Evolutionary conservation across 306 rosid genomes (phyloP), one percentile per base, ranked within the genome.

Genomic region (Medicago arabica): DNA sequence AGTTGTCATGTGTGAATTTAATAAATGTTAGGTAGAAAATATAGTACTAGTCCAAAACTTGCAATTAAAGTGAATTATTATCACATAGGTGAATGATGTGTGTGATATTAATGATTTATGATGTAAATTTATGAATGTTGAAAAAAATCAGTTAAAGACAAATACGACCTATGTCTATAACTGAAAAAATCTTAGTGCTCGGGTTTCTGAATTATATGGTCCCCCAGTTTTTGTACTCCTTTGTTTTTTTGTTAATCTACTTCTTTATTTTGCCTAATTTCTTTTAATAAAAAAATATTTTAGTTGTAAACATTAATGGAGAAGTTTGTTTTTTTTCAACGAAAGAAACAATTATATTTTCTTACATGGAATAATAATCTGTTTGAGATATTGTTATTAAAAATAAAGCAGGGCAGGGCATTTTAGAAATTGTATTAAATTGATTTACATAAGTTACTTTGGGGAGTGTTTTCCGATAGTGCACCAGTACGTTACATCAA

Each of bases 391-490:
- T 54, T 17, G 28, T 25, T 25, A 25, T 25, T 25, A 1, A 25
- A 1, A 25, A 28, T 28, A 28, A 28, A 28, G 4, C 4, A 28
- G 4, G 0, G 31, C 4, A 28, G 31, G 31, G 31, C 31, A 28
- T 28, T 28, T 28, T 28, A 28, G 0, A 28, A 28, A 28, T 28
- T 3, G 31, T 28, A 28, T 28, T 28, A 4, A 14, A 5, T 14
- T 15, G 9, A 41, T 25, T 67, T 54, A 51, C 41, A 53, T 75
- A 49, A 11, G 54, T 23, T 40, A 12, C 67, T 51, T 57, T 41
- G 75, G 75, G 47, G 69, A 77, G 69, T 68, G 81, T 67, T 25
- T 55, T 68, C 47, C 68, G 74, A 69, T 40, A 54, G 36, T 12
- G 41, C 46, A 66, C 67, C 18, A 40, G 43, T 41, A 43, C 49